Conservation (phyloP, 2,329 filamentous ascomycete species). For the Diplodia mutila region DNA sequence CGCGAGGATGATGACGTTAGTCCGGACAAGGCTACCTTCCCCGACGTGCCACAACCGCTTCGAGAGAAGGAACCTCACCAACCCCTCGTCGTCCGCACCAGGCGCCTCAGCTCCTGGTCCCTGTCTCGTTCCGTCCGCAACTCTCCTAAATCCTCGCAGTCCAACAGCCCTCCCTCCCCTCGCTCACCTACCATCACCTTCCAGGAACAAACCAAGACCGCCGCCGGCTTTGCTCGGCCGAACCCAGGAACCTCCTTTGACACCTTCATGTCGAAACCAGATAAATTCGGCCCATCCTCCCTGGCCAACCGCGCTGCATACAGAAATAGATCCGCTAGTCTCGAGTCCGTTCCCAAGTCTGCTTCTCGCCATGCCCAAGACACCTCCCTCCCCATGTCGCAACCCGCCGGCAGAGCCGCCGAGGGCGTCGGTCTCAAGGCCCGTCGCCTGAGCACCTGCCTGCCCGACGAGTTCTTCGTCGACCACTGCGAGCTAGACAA, state of each 20-base stretch:
- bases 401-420: constrained; percentile 51
- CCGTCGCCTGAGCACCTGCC: constrained; percentile 72
- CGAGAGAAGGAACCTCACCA: neutral
- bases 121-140: constrained; percentile 41
- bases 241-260: constrained; percentile 7
- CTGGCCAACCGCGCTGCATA: constrained; percentile 27
- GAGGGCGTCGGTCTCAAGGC: constrained; percentile 77
- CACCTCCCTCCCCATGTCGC: constrained; percentile 35
- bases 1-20: neutral
- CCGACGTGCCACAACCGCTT: neutral
- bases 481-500: constrained; percentile 69
- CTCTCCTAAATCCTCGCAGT: constrained; percentile 43
- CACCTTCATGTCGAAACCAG: constrained; percentile 11
- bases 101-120: constrained; percentile 44
- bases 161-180: constrained; percentile 43
- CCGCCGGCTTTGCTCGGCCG: neutral
- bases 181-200: constrained; percentile 42
- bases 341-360: constrained; percentile 37
- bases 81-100: constrained; percentile 28
- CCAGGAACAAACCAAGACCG: constrained; percentile 26
- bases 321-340: constrained; percentile 39
- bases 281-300: constrained; percentile 26
- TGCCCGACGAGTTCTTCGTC: constrained; percentile 75
- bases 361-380: constrained; percentile 29
- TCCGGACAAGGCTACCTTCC: neutral